These are phyloP conservation scores for Debaryomyces robertsiae DNA, from an alignment of 1,139 yeast species.

Conservation along the genomic window DNA sequence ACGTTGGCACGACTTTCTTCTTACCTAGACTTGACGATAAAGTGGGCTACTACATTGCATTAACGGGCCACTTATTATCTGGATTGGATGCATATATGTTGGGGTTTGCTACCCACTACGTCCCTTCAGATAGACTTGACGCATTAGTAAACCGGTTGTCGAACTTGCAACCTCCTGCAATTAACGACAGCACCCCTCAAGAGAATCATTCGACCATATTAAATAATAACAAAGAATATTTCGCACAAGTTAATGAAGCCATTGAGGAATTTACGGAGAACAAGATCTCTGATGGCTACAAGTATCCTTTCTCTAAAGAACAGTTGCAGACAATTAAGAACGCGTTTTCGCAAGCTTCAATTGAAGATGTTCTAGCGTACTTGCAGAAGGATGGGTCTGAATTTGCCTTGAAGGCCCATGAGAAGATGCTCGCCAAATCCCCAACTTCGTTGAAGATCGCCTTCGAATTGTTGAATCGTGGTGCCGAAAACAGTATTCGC, in stretches of 20 bases:
- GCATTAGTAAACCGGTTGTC: conserved; percentile 67
- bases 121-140: conserved; percentile 64
- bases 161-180: conserved; percentile 49
- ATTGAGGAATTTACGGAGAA: conserved; percentile 75
- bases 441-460: conserved; percentile 80
- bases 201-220: conserved; percentile 25
- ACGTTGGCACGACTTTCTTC: conserved; percentile 92
- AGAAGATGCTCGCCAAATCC: conserved; percentile 62
- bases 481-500: conserved; percentile 59
- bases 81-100: conserved; percentile 81
- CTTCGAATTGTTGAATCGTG: conserved; percentile 67
- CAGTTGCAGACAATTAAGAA: conserved; percentile 65
- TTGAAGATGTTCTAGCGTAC: conserved; percentile 63
- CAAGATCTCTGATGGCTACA: conserved; percentile 65
- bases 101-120: conserved; percentile 91
- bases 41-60: conserved; percentile 80
- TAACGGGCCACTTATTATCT: conserved; percentile 76
- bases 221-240: conserved; percentile 42
- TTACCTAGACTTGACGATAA: conserved; percentile 81
- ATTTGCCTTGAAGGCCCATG: conserved; percentile 65
- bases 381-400: conserved; percentile 59
- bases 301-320: conserved; percentile 58
- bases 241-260: conserved; percentile 64
- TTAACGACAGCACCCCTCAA: conserved; percentile 30
- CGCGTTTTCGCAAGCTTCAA: conserved; percentile 61